These are phyloP conservation scores for Poa pratensis DNA, from an alignment of 176 grass and related monocot genomes.

Conservation along the genomic window DNA sequence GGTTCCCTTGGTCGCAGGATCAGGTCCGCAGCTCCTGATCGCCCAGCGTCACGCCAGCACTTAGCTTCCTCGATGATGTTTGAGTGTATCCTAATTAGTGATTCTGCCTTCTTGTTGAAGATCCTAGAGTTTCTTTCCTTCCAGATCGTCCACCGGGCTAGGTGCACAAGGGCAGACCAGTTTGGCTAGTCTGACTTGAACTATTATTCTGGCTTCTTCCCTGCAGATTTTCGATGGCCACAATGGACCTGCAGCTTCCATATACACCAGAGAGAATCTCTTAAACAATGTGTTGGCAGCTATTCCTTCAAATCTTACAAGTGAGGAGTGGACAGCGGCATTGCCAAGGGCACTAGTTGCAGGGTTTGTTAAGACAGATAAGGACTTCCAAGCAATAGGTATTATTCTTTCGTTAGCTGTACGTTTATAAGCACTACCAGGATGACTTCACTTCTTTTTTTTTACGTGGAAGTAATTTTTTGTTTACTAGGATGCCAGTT, in stretches of 20 bases:
- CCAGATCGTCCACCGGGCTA: too few species aligned
- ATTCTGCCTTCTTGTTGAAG: too few species aligned
- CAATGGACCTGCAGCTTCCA: conserved; percentile 84
- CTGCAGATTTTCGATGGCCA: conserved; percentile 94
- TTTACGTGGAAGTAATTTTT: not conserved
- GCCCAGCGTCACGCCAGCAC: too few species aligned
- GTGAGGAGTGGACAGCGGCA: conserved; percentile 85
- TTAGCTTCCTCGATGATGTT: too few species aligned
- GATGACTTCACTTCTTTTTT: conserved; percentile 17
- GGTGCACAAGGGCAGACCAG: too few species aligned
- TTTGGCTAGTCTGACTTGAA: conserved; percentile 45
- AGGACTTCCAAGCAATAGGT: conserved; percentile 85
- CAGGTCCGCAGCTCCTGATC: too few species aligned
- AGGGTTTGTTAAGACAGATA: conserved; percentile 97
- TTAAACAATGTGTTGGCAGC: conserved; percentile 75
- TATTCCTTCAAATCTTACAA: conserved; percentile 81
- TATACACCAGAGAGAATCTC: conserved; percentile 86
- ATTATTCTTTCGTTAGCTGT: conserved; percentile 31
- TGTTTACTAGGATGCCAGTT: conserved; percentile 25
- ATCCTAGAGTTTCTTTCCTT: too few species aligned
- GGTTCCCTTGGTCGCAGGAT: too few species aligned
- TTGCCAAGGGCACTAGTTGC: conserved; percentile 92
- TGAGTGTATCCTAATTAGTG: too few species aligned
- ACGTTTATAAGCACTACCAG: not conserved
- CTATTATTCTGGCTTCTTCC: conserved; percentile 44